Evolutionary conservation across 352 stramenopile species (phyloP).

Genomic region (Phytopythium ostracodes): DNA sequence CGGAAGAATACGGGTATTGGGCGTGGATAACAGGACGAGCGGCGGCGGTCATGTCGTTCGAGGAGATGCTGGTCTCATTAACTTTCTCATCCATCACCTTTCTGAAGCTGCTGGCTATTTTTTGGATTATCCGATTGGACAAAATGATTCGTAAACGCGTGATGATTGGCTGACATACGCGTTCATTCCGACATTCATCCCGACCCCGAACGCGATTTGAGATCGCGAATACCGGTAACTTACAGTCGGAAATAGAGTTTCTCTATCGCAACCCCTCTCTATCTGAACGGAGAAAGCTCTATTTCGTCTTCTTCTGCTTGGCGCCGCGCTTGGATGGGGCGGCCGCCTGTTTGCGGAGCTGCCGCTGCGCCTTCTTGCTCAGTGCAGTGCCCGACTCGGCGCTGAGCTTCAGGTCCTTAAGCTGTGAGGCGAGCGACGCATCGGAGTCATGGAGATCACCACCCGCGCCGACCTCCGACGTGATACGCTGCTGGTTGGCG

Average conservation of each 20-base stretch:
- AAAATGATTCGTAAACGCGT: neutral
- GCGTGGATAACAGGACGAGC: no score
- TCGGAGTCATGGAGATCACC: neutral
- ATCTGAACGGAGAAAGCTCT: neutral
- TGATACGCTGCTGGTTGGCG: slow-evolving; percentile 4
- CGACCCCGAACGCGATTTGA: no score
- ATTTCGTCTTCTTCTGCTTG: slow-evolving; percentile 1
- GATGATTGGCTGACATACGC: slow-evolving; percentile 8
- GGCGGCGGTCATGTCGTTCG: neutral
- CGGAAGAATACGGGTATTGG: neutral
- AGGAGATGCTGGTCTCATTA: neutral
- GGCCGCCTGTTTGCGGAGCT: slow-evolving; percentile 20
- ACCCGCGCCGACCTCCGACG: neutral
- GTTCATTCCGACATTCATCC: neutral
- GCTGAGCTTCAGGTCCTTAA: slow-evolving; percentile 10
- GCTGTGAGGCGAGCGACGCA: slow-evolving; percentile 12
- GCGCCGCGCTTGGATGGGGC: slow-evolving; percentile 6
- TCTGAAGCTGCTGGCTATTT: slow-evolving; percentile 1
- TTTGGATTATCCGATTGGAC: neutral
- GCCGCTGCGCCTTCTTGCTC: slow-evolving; percentile 49
- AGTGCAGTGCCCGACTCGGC: slow-evolving; percentile 8
- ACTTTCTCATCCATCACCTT: neutral
- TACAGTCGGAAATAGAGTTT: neutral
- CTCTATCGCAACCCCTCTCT: neutral
- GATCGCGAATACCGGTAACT: no score